Percentiles rank a stretch among this genome's conserved stretches.
phyloP scores from a whole-genome alignment of 108 stramenopile genomes.

The Pseudonitzschia delicatissima region DNA sequence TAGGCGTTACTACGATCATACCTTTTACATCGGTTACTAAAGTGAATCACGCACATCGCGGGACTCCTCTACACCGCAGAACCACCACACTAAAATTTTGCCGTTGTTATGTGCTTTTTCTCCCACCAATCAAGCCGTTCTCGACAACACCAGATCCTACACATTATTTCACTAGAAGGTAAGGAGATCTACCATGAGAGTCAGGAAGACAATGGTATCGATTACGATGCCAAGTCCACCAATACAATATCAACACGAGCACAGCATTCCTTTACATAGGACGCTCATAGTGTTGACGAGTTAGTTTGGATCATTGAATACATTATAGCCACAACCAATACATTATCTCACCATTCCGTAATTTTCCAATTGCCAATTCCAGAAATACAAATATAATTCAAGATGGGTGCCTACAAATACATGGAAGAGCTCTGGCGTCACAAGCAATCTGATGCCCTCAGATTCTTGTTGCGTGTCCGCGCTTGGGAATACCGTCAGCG shows the following conservation, averaged over 20 bases:
- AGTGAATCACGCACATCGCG: slow-evolving; percentile 1
- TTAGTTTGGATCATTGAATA: too few species aligned
- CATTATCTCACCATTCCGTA: background rate
- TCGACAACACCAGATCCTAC: background rate
- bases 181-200: slow-evolving; percentile 4
- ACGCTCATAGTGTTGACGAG: too few species aligned
- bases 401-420: slow-evolving; percentile 99
- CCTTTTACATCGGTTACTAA: slow-evolving; percentile 17
- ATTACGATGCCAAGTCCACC: too few species aligned
- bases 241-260: too few species aligned
- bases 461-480: slow-evolving; percentile 99
- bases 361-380: background rate
- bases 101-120: background rate
- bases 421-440: slow-evolving; percentile 99
- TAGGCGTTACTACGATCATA: background rate
- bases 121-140: background rate
- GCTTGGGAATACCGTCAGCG: slow-evolving; percentile 99
- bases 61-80: background rate
- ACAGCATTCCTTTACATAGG: too few species aligned
- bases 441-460: slow-evolving; percentile 99
- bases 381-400: slow-evolving; percentile 24
- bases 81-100: background rate
- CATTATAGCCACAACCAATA: too few species aligned
- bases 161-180: slow-evolving; percentile 10
- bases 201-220: too few species aligned